Evolutionary conservation across 495 filamentous ascomycete species (phyloP).

Genomic region (Neurospora discreta): DNA sequence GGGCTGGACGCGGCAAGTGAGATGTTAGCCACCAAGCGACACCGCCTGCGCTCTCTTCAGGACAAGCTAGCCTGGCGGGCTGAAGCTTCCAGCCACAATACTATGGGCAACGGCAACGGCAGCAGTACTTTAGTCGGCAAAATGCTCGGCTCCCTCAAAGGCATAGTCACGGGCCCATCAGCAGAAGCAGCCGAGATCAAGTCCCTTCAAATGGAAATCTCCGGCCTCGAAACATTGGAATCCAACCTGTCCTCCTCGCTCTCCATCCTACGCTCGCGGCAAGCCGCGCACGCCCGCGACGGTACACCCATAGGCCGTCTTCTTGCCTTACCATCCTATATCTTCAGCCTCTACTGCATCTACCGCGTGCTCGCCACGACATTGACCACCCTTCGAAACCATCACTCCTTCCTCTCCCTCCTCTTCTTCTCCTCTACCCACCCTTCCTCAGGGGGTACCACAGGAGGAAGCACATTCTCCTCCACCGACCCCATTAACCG

Average conservation of each 20-base stretch:
- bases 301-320: slow-evolving; percentile 51
- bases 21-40: slow-evolving; percentile 57
- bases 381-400: slow-evolving; percentile 46
- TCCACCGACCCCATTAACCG: slow-evolving; percentile 68
- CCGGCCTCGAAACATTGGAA: slow-evolving; percentile 69
- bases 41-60: slow-evolving; percentile 54
- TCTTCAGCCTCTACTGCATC: slow-evolving; percentile 64
- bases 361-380: slow-evolving; percentile 62
- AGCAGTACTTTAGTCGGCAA: slow-evolving; percentile 52
- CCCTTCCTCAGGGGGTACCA: too few species aligned
- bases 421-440: not conserved
- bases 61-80: slow-evolving; percentile 43
- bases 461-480: slow-evolving; percentile 32
- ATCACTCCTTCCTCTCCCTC: slow-evolving; percentile 33
- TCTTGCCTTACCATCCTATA: slow-evolving; percentile 45
- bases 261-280: slow-evolving; percentile 42
- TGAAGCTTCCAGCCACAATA: not conserved
- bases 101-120: slow-evolving; percentile 32
- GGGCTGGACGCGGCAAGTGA: slow-evolving; percentile 66
- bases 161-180: slow-evolving; percentile 44
- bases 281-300: slow-evolving; percentile 48
- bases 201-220: slow-evolving; percentile 59
- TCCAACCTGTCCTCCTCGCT: slow-evolving; percentile 51
- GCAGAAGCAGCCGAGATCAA: slow-evolving; percentile 52
- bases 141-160: slow-evolving; percentile 42